A percentile compares a stretch with the other conserved stretches of the same genome.
Conservation (phyloP, 306 rosid genomes). For the Ammopiptanthus mongolicus region DNA sequence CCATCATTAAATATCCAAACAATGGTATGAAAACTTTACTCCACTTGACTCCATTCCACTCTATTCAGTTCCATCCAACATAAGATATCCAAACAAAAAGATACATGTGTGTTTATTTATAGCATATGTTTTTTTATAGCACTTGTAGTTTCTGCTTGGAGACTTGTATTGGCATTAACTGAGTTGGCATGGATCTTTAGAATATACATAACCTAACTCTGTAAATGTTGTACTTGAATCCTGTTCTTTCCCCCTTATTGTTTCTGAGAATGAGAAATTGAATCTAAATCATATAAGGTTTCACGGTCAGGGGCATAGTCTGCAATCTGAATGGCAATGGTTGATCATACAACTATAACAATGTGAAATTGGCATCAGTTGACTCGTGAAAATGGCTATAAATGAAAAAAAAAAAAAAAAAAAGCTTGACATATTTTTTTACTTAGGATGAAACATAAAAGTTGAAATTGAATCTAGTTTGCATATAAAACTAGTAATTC, state of each 20-base stretch:
- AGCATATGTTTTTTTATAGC: neutral
- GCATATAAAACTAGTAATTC: neutral
- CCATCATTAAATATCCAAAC: no score
- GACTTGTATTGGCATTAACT: neutral
- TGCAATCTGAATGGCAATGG: neutral
- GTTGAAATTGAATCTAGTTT: constrained; percentile 15
- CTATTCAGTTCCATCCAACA: no score
- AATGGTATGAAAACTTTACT: no score
- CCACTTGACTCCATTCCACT: no score
- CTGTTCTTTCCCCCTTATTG: neutral
- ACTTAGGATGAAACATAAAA: constrained; percentile 10
- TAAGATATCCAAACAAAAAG: no score
- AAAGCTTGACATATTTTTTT: neutral
- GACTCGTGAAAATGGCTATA: neutral
- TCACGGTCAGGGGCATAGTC: neutral
- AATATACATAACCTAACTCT: neutral
- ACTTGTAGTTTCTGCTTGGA: neutral
- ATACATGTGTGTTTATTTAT: neutral
- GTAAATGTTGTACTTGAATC: neutral
- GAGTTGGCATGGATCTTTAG: neutral
- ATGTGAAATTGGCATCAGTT: neutral
- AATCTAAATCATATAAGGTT: neutral
- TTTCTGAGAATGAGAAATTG: neutral
- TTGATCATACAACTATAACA: neutral
- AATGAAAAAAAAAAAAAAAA: neutral